phyloP scores from a whole-genome alignment of 2,329 filamentous ascomycete genomes.

The Colletotrichum sp. region DNA sequence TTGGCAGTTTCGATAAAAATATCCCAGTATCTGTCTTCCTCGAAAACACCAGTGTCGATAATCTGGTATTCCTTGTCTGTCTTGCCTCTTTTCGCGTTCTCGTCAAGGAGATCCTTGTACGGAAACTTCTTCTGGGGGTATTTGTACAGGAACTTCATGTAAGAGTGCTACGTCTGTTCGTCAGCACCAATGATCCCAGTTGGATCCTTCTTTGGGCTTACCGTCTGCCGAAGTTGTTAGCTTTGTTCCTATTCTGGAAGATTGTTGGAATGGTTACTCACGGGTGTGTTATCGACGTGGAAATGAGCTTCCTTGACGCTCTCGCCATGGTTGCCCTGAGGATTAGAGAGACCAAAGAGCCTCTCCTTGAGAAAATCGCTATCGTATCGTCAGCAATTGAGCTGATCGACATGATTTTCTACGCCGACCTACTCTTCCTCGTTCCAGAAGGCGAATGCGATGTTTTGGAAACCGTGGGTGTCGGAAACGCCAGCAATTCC shows the following conservation, averaged over 20 bases:
- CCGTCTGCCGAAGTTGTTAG: conserved; percentile 17
- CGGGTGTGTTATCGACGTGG: conserved; percentile 91
- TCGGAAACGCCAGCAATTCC: conserved; percentile 95
- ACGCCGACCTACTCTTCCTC: conserved; percentile 80
- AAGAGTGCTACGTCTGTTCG: conserved; percentile 74
- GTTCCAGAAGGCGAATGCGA: conserved; percentile 98
- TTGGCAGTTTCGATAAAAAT: conserved; percentile 97
- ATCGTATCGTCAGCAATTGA: conserved; percentile 40
- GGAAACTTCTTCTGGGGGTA: conserved; percentile 92
- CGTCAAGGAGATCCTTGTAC: conserved; percentile 84
- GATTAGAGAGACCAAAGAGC: conserved; percentile 93
- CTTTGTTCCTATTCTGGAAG: background rate
- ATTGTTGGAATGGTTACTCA: conserved; percentile 34
- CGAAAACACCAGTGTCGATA: conserved; percentile 85
- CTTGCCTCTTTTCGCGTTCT: conserved; percentile 80
- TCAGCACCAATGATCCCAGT: conserved; percentile 15
- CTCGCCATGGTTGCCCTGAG: conserved; percentile 96
- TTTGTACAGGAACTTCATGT: conserved; percentile 99
- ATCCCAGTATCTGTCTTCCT: conserved; percentile 93
- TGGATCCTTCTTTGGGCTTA: background rate
- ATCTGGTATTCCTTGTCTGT: conserved; percentile 90
- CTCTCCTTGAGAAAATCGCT: conserved; percentile 95
- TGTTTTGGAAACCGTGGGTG: conserved; percentile 88
- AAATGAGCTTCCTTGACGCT: conserved; percentile 97
- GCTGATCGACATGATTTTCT: conserved; percentile 20